Evolutionary conservation across 441 rosid genomes (phyloP).

Genomic region (Brassica hybrid): DNA sequence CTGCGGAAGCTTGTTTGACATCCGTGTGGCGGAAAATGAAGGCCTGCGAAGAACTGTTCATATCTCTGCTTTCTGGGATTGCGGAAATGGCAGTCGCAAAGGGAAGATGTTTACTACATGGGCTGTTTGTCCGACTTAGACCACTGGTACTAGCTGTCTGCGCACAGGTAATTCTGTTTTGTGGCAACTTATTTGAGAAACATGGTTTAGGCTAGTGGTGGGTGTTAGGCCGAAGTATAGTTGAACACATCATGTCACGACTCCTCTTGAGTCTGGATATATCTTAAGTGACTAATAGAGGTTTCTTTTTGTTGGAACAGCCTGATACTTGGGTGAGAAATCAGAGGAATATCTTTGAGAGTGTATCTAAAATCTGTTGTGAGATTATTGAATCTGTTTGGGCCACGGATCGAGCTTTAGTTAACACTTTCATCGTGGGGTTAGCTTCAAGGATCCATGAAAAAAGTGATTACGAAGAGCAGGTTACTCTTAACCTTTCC

Average conservation of each 20-base stretch:
- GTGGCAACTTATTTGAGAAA: slow-evolving; percentile 3
- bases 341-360: slow-evolving; percentile 73
- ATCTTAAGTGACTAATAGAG: neutral
- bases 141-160: slow-evolving; percentile 76
- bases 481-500: slow-evolving; percentile 49
- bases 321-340: slow-evolving; percentile 72
- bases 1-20: slow-evolving; percentile 75
- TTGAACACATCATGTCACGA: neutral
- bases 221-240: neutral
- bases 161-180: slow-evolving; percentile 61
- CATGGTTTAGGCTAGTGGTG: neutral
- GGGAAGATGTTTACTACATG: slow-evolving; percentile 73
- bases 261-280: neutral
- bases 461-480: slow-evolving; percentile 70
- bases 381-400: slow-evolving; percentile 81
- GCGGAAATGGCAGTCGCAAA: slow-evolving; percentile 64
- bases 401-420: slow-evolving; percentile 78
- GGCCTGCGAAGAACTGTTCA: slow-evolving; percentile 71
- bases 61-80: slow-evolving; percentile 73
- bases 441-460: slow-evolving; percentile 72
- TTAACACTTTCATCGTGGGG: slow-evolving; percentile 85
- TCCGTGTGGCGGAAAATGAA: slow-evolving; percentile 84
- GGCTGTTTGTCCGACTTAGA: slow-evolving; percentile 75
- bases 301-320: slow-evolving; percentile 48
- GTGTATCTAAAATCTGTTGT: slow-evolving; percentile 62